A percentile compares a stretch with the other conserved stretches of the same genome.
Evolutionary conservation across 768 basidiomycete genomes (phyloP).

Genomic region (Bullera alba): DNA sequence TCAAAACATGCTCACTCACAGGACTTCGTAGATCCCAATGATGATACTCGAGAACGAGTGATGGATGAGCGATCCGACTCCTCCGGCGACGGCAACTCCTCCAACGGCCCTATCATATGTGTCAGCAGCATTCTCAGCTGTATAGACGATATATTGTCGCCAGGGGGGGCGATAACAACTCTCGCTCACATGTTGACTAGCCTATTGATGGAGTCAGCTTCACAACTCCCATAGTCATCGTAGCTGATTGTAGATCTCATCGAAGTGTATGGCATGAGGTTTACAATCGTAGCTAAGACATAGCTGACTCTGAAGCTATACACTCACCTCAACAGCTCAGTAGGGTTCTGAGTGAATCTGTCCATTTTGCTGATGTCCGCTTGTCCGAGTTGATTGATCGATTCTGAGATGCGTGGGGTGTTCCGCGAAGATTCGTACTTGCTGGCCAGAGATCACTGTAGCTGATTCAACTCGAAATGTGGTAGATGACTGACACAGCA

Average conservation of each 20-base stretch:
- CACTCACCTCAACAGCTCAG: slow-evolving; percentile 38
- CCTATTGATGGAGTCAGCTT: slow-evolving; percentile 4
- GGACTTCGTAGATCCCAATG: slow-evolving; percentile 43
- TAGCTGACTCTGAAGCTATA: not conserved
- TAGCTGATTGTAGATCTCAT: no score
- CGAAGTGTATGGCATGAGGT: no score
- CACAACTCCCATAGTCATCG: no score
- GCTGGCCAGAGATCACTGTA: no score
- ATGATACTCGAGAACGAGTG: slow-evolving; percentile 45
- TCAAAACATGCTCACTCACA: slow-evolving; percentile 27
- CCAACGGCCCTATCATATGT: slow-evolving; percentile 29
- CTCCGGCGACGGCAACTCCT: slow-evolving; percentile 39
- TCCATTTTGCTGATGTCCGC: slow-evolving; percentile 38
- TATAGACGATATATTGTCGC: no score
- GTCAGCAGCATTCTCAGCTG: slow-evolving; percentile 1
- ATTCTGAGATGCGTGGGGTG: no score
- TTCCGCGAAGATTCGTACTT: no score
- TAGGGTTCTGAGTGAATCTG: slow-evolving; percentile 36
- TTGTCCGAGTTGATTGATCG: no score
- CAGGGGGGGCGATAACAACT: no score
- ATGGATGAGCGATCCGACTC: slow-evolving; percentile 40
- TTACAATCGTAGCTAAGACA: no score
- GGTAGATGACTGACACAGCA: no score
- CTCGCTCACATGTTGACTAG: slow-evolving; percentile 38
- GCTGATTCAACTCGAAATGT: no score